Conservation (phyloP, 2,329 filamentous ascomycete genomes). For the Niveomyces coronatus region DNA sequence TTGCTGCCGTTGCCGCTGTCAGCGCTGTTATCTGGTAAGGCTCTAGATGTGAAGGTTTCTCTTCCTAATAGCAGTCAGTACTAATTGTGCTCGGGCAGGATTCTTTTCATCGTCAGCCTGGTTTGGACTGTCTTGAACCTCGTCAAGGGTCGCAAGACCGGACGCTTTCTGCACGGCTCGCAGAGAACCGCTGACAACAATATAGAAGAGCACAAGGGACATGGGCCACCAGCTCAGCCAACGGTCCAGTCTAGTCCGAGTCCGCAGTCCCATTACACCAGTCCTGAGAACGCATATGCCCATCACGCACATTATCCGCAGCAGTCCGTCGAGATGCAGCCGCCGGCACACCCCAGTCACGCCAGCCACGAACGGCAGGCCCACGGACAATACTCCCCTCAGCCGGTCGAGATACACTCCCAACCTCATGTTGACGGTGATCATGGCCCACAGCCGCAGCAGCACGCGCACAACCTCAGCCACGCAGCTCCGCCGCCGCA, state of each 20-base stretch:
- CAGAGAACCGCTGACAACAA: constrained; percentile 17
- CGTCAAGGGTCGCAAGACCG: constrained; percentile 27
- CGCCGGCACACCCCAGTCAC: constrained; percentile 7
- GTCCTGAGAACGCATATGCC: background rate
- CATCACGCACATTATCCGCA: too few species aligned
- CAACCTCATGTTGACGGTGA: constrained; percentile 3
- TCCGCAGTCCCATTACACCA: constrained; percentile 13
- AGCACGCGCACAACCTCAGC: constrained; percentile 3
- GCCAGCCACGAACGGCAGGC: constrained; percentile 7
- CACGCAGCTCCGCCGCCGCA: constrained; percentile 15
- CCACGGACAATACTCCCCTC: constrained; percentile 6
- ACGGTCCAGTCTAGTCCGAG: constrained; percentile 14
- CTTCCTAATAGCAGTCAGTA: background rate
- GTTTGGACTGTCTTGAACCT: constrained; percentile 26
- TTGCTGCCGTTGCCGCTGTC: constrained; percentile 32
- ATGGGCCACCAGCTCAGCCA: constrained; percentile 18
- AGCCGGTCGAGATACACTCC: constrained; percentile 8
- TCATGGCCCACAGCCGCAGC: constrained; percentile 4
- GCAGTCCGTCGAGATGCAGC: constrained; percentile 15
- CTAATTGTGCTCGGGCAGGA: constrained; percentile 16
- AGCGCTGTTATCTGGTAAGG: constrained; percentile 33
- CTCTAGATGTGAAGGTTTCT: background rate
- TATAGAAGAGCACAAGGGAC: constrained; percentile 20
- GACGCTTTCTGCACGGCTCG: constrained; percentile 19
- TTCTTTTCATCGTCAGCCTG: constrained; percentile 29